These are phyloP conservation scores for Dioszegia aurantiaca DNA, from an alignment of 768 basidiomycete genomes.

Conservation along the genomic window DNA sequence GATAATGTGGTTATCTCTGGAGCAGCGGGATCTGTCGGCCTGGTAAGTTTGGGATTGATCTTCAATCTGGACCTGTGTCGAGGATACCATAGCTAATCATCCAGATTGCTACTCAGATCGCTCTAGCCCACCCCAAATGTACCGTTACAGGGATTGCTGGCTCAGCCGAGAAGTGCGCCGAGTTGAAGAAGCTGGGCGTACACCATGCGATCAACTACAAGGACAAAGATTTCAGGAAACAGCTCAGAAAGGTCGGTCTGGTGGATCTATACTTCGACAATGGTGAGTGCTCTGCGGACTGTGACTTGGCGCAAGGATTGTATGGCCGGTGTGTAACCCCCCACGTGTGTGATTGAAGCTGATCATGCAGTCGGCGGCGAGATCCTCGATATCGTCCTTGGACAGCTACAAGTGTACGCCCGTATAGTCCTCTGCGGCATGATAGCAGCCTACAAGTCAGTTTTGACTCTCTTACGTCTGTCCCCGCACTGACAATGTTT, in stretches of 20 bases:
- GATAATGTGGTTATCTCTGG: slow-evolving; percentile 84
- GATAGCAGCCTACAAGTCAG: slow-evolving; percentile 68
- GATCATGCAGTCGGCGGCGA: slow-evolving; percentile 62
- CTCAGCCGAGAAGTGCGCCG: slow-evolving; percentile 73
- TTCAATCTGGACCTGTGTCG: no score
- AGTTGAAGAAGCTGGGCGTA: slow-evolving; percentile 80
- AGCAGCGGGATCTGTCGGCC: slow-evolving; percentile 76
- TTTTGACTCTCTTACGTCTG: slow-evolving; percentile 1
- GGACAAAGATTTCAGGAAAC: slow-evolving; percentile 64
- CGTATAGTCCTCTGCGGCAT: slow-evolving; percentile 80
- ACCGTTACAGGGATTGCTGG: slow-evolving; percentile 88
- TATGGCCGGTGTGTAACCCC: no score
- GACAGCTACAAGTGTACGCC: slow-evolving; percentile 71
- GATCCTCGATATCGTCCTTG: slow-evolving; percentile 73
- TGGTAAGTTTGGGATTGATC: slow-evolving; percentile 26
- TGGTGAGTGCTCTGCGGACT: slow-evolving; percentile 29
- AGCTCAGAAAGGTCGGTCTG: slow-evolving; percentile 67
- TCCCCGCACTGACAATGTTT: not conserved
- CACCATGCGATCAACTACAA: slow-evolving; percentile 87
- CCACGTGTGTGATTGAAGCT: not conserved
- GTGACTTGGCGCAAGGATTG: no score
- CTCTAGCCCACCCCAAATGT: slow-evolving; percentile 50
- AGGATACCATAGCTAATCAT: not conserved
- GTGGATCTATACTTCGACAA: slow-evolving; percentile 52
- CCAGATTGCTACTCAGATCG: slow-evolving; percentile 49